These are phyloP conservation scores for Hyaloscypha variabilis DNA, from an alignment of 495 filamentous ascomycete genomes.

Conservation along the genomic window DNA sequence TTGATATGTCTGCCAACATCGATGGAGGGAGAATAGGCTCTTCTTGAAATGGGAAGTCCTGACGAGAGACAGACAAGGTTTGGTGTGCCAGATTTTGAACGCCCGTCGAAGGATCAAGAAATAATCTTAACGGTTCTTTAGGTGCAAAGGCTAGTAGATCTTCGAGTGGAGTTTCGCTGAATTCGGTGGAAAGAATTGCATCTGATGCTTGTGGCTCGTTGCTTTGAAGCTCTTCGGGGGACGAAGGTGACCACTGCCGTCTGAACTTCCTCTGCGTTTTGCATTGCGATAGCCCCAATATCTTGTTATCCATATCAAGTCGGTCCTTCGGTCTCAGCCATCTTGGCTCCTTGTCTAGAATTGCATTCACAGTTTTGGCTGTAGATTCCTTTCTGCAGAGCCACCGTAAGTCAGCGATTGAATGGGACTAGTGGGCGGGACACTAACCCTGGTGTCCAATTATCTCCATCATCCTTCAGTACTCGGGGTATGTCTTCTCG, in stretches of 20 bases:
- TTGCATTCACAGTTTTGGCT: background rate
- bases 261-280: background rate
- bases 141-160: constrained; percentile 5
- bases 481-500: background rate
- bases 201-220: background rate
- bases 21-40: too few species aligned
- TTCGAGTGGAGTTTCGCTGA: constrained; percentile 9
- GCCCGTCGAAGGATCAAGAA: too few species aligned
- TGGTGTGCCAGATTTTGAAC: too few species aligned
- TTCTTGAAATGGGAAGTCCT: background rate
- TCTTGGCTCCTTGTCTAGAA: constrained; percentile 12
- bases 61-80: too few species aligned
- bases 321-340: constrained; percentile 15
- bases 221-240: background rate
- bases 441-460: constrained; percentile 11
- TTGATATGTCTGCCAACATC: too few species aligned
- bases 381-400: constrained; percentile 5
- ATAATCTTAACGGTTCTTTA: background rate
- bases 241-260: background rate
- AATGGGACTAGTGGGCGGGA: too few species aligned
- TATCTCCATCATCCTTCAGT: constrained; percentile 2
- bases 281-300: background rate
- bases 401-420: background rate
- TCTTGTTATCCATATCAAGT: constrained; percentile 16
- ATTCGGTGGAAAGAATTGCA: background rate